A percentile compares a stretch with the other conserved stretches of the same genome.
Evolutionary conservation across 805 yeast species (phyloP).

Genomic region (Yamadazyma sp.): DNA sequence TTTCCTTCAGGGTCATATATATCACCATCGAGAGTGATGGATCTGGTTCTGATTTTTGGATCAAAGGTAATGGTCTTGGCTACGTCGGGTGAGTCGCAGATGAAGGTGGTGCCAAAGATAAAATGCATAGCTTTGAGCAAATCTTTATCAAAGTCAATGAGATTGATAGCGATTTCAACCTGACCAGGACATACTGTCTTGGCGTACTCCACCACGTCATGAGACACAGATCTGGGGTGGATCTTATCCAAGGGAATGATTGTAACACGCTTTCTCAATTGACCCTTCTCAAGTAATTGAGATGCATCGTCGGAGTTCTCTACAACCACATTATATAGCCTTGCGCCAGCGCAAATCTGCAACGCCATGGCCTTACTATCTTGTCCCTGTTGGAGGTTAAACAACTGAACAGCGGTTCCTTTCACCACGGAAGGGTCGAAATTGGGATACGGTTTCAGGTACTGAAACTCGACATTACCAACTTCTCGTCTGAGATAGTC

Average conservation of each 20-base stretch:
- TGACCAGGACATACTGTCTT: conserved; percentile 76
- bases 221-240: conserved; percentile 54
- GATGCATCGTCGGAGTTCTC: conserved; percentile 87
- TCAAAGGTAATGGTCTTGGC: conserved; percentile 89
- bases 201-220: conserved; percentile 59
- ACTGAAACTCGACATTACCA: conserved; percentile 74
- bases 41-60: conserved; percentile 73
- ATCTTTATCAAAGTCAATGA: conserved; percentile 71
- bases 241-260: conserved; percentile 91
- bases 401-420: conserved; percentile 89
- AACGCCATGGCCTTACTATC: conserved; percentile 72
- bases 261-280: conserved; percentile 77
- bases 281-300: conserved; percentile 74
- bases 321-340: conserved; percentile 86
- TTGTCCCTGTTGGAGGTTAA: conserved; percentile 58
- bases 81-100: conserved; percentile 83
- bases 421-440: conserved; percentile 66
- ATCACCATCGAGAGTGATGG: conserved; percentile 92
- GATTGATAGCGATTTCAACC: conserved; percentile 85
- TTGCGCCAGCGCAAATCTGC: conserved; percentile 92
- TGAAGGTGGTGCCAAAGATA: conserved; percentile 86
- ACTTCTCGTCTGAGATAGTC: conserved; percentile 61
- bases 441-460: conserved; percentile 59
- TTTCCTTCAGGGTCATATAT: conserved; percentile 96
- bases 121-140: conserved; percentile 82